Percentiles rank a stretch among this genome's conserved stretches.
These are phyloP conservation scores for Exophiala sp. DNA, from an alignment of 2,329 filamentous ascomycete species.

Conservation along the genomic window DNA sequence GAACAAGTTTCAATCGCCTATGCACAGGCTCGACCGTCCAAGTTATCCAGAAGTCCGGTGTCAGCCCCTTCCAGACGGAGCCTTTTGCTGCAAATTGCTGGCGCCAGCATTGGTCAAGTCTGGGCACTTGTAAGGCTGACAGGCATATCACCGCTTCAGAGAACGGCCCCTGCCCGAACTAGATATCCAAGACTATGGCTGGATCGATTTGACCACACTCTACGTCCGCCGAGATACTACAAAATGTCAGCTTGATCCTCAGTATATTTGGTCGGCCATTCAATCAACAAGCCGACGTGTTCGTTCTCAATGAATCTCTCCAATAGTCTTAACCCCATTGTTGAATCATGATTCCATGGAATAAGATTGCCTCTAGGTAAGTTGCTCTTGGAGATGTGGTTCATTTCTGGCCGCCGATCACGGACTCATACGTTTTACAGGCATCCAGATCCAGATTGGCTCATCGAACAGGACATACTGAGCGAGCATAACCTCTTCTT, in stretches of 20 bases:
- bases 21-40: no score
- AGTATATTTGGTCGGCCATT: neutral
- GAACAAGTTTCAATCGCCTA: no score
- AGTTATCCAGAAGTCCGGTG: neutral
- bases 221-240: neutral
- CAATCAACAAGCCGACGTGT: neutral
- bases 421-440: slow-evolving; percentile 1
- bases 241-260: slow-evolving; percentile 13
- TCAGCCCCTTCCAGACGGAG: slow-evolving; percentile 3
- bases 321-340: neutral
- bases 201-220: neutral
- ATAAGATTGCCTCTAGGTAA: slow-evolving; percentile 11
- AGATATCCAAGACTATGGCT: neutral
- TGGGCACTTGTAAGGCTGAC: slow-evolving; percentile 18
- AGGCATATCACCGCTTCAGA: slow-evolving; percentile 16
- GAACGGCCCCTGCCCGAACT: neutral
- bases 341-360: slow-evolving; percentile 22
- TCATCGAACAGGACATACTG: slow-evolving; percentile 6
- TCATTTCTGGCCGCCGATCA: no score
- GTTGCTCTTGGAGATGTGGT: neutral
- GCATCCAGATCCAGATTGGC: slow-evolving; percentile 12
- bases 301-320: neutral
- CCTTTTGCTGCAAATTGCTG: neutral
- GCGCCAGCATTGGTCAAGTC: slow-evolving; percentile 11
- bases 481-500: slow-evolving; percentile 20